These are phyloP conservation scores for Leucaena leucocephala DNA, from an alignment of 306 rosid species.

Conservation along the genomic window DNA sequence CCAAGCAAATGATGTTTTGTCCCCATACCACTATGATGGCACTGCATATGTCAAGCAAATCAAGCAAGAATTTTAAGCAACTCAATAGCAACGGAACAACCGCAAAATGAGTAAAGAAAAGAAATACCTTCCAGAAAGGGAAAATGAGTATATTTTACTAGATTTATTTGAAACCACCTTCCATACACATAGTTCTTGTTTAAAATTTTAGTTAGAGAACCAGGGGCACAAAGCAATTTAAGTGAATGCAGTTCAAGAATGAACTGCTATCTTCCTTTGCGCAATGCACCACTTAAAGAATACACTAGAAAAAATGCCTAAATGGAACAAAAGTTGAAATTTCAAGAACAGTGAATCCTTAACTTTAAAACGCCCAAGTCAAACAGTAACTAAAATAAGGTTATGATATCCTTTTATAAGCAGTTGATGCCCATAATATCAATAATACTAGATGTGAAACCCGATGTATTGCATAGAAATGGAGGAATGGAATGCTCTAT, in stretches of 20 bases:
- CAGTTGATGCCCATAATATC: background rate
- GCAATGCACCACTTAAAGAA: background rate
- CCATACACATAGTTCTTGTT: background rate
- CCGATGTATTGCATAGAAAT: too few relatives aligned
- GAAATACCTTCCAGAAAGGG: background rate
- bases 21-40: slow-evolving; percentile 46
- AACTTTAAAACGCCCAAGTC: background rate
- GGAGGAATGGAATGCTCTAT: too few relatives aligned
- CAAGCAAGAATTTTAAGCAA: background rate
- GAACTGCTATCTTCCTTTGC: background rate
- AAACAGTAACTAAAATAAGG: background rate
- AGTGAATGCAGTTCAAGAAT: background rate
- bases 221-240: background rate
- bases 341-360: background rate
- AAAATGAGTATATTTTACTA: background rate
- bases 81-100: background rate
- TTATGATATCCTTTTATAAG: background rate
- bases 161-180: background rate
- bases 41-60: slow-evolving; percentile 41
- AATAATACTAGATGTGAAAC: background rate
- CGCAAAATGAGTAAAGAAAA: background rate
- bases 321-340: background rate
- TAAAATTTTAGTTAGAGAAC: background rate
- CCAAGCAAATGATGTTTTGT: slow-evolving; percentile 22
- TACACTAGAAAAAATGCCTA: background rate